Conservation (phyloP, 2,329 filamentous ascomycete genomes). For the Fusarium sp. region DNA sequence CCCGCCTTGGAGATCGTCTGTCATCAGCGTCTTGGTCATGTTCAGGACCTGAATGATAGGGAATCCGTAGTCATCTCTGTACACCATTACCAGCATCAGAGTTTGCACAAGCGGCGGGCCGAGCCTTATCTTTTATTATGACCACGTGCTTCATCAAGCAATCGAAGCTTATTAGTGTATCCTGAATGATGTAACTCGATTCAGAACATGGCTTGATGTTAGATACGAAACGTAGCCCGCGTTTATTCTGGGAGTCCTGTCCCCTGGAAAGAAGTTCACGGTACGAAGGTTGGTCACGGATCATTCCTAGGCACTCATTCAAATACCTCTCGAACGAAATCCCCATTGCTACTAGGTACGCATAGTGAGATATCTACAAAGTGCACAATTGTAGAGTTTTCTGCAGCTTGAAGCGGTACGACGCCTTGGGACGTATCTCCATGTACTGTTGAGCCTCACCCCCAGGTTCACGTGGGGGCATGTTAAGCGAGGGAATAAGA, state of each 20-base stretch:
- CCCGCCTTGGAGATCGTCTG: background rate
- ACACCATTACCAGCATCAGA: conserved; percentile 8
- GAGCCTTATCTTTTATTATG: conserved; percentile 25
- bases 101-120: conserved; percentile 34
- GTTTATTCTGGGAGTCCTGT: background rate
- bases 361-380: conserved; percentile 13
- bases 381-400: background rate
- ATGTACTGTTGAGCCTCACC: conserved; percentile 19
- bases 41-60: background rate
- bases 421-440: background rate
- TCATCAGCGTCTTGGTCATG: background rate
- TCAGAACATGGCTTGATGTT: background rate
- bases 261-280: background rate
- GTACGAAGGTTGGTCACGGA: background rate
- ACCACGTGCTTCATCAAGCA: conserved; percentile 10
- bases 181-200: background rate
- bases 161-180: background rate
- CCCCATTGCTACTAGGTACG: background rate
- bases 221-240: background rate
- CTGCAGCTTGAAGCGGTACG: background rate
- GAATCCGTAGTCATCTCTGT: background rate
- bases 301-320: background rate
- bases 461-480: conserved; percentile 14
- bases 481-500: background rate
- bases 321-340: background rate